phyloP scores from a whole-genome alignment of 768 basidiomycete genomes.

The Tulasnella sp. region DNA sequence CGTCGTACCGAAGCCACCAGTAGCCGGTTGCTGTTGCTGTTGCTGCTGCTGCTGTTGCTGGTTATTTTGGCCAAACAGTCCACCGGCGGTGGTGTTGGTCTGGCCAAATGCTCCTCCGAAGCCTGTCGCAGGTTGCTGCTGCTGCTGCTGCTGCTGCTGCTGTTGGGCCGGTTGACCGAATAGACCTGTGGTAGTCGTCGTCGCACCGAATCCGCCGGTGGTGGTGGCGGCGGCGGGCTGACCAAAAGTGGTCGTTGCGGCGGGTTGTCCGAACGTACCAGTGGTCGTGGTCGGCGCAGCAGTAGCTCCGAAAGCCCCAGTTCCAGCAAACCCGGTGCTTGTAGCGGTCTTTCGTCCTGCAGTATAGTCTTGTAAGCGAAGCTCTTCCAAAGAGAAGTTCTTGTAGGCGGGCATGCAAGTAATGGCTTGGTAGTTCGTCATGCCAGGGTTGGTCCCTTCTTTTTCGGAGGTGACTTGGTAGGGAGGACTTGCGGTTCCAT shows the following conservation, averaged over 20 bases:
- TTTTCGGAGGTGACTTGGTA: conserved; percentile 63
- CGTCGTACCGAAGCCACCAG: not conserved
- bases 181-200: conserved; percentile 39
- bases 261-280: conserved; percentile 33
- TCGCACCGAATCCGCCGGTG: conserved; percentile 55
- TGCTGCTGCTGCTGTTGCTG: conserved; percentile 31
- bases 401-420: conserved; percentile 74
- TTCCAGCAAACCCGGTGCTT: conserved; percentile 17
- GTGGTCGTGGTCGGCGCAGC: conserved; percentile 18
- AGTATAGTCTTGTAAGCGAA: conserved; percentile 70
- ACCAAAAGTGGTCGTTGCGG: conserved; percentile 30
- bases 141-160: conserved; percentile 30
- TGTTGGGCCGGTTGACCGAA: conserved; percentile 33
- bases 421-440: conserved; percentile 76
- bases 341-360: conserved; percentile 65
- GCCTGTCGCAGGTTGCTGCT: conserved; percentile 37
- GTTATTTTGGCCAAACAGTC: conserved; percentile 39
- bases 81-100: conserved; percentile 36
- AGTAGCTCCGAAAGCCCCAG: not conserved
- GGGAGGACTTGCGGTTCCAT: conserved; percentile 63
- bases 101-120: conserved; percentile 42
- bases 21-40: not conserved
- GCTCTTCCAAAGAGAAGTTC: conserved; percentile 77
- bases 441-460: conserved; percentile 49
- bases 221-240: conserved; percentile 28